phyloP scores from a whole-genome alignment of 2,329 filamentous ascomycete species.

The Plenodomus biglobosus region DNA sequence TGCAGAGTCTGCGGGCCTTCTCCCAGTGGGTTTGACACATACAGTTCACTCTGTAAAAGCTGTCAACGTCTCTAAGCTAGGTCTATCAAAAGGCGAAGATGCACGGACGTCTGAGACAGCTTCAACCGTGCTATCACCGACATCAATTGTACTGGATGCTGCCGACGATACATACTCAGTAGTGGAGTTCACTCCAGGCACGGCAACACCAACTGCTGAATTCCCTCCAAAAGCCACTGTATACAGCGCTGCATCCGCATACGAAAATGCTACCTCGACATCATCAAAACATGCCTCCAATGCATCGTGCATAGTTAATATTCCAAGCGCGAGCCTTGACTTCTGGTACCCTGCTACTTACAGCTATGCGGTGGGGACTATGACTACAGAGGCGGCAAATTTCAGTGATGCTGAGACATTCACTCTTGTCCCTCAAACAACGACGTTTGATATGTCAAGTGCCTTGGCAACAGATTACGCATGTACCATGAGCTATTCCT shows the following conservation, averaged over 20 bases:
- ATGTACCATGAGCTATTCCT: constrained; percentile 24
- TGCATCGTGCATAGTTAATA: constrained; percentile 37
- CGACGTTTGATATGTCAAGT: constrained; percentile 29
- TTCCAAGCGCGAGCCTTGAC: constrained; percentile 36
- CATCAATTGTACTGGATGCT: not conserved
- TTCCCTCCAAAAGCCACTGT: not conserved
- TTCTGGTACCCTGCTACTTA: constrained; percentile 40
- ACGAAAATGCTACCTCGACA: not conserved
- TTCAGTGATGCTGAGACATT: constrained; percentile 19
- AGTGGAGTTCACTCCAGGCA: no score
- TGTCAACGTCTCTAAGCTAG: not conserved
- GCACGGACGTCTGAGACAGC: not conserved
- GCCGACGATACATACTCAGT: not conserved
- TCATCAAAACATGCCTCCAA: constrained; percentile 11
- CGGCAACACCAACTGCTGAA: not conserved
- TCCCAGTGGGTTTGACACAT: not conserved
- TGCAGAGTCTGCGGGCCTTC: not conserved
- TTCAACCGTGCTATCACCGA: no score
- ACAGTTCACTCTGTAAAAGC: not conserved
- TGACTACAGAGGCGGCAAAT: constrained; percentile 20
- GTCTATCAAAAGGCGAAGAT: not conserved
- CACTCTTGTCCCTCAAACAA: constrained; percentile 23
- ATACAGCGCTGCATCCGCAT: not conserved
- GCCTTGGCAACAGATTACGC: constrained; percentile 24
- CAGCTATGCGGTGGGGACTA: constrained; percentile 20